These are phyloP conservation scores for Camellia sinensis DNA, from an alignment of 148 eudicot genomes.

Conservation along the genomic window DNA sequence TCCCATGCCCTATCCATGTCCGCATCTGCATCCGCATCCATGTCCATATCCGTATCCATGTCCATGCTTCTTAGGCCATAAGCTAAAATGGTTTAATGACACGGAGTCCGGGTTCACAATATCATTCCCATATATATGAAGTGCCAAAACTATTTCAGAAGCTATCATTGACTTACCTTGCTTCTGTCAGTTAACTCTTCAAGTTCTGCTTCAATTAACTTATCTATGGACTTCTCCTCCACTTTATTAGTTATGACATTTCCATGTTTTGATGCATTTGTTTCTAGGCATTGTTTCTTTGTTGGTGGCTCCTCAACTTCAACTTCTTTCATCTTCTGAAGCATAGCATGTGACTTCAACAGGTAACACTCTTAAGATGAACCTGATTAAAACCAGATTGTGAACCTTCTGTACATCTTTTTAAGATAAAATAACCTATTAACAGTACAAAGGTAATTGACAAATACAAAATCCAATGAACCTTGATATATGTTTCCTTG, in stretches of 20 bases:
- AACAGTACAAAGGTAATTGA: too few species aligned
- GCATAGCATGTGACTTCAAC: conserved; percentile 88
- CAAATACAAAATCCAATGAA: conserved; percentile 17
- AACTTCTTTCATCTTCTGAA: conserved; percentile 87
- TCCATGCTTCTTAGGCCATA: too few species aligned
- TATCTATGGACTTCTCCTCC: conserved; percentile 72
- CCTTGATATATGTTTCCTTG: conserved; percentile 91
- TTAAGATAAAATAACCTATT: conserved; percentile 10
- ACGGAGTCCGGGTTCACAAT: neutral
- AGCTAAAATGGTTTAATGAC: neutral
- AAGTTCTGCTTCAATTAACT: conserved; percentile 85
- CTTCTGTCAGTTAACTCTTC: conserved; percentile 72
- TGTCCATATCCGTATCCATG: too few species aligned
- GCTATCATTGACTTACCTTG: conserved; percentile 53
- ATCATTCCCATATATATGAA: neutral
- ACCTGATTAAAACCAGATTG: conserved; percentile 48
- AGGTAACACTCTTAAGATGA: conserved; percentile 81
- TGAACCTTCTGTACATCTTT: conserved; percentile 1
- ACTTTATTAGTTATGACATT: conserved; percentile 23
- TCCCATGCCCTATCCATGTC: too few species aligned
- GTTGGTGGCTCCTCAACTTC: conserved; percentile 48
- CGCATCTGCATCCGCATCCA: too few species aligned
- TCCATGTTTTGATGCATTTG: conserved; percentile 26
- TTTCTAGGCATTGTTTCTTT: conserved; percentile 57
- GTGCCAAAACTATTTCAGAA: neutral